phyloP scores from a whole-genome alignment of 192 early-diverging fungal genomes.

The Lobosporangium transversale region DNA sequence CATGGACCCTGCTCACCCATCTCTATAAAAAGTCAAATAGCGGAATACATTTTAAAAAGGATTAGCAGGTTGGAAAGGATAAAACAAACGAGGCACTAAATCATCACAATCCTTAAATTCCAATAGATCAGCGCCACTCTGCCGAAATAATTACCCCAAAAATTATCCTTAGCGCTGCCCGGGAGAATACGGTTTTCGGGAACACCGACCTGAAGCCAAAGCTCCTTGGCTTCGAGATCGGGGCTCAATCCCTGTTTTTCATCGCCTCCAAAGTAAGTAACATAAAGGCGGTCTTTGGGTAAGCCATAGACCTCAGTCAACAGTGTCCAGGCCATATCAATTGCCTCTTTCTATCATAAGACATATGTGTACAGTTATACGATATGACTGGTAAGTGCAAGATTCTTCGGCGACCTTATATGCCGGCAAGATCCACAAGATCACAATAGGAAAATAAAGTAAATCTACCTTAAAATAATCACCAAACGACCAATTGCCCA shows the following conservation, averaged over 20 bases:
- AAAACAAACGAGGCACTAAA: too few relatives aligned
- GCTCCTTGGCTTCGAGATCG: slow-evolving; percentile 90
- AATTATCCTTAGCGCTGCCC: slow-evolving; percentile 94
- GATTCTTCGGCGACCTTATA: too few relatives aligned
- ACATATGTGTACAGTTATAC: not conserved
- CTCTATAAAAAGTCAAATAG: slow-evolving; percentile 60
- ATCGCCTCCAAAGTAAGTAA: slow-evolving; percentile 97
- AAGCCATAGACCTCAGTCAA: slow-evolving; percentile 87
- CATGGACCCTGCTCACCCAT: slow-evolving; percentile 98
- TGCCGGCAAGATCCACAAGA: not conserved
- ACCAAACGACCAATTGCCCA: slow-evolving; percentile 99
- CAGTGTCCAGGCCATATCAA: slow-evolving; percentile 90
- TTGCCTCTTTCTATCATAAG: slow-evolving; percentile 79
- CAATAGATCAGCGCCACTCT: too few relatives aligned
- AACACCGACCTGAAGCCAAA: slow-evolving; percentile 92
- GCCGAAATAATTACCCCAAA: slow-evolving; percentile 85
- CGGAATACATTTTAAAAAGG: not conserved
- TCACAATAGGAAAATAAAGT: not conserved
- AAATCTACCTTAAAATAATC: slow-evolving; percentile 92
- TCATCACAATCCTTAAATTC: too few relatives aligned
- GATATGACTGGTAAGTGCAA: not conserved
- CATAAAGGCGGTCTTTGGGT: slow-evolving; percentile 89
- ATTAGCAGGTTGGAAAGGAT: too few relatives aligned
- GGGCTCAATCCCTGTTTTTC: slow-evolving; percentile 78
- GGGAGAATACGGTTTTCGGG: slow-evolving; percentile 85